A percentile compares a stretch with the other conserved stretches of the same genome.
These are phyloP conservation scores for Hemileia vastatrix DNA, from an alignment of 1,284 basidiomycete species.

Conservation along the genomic window DNA sequence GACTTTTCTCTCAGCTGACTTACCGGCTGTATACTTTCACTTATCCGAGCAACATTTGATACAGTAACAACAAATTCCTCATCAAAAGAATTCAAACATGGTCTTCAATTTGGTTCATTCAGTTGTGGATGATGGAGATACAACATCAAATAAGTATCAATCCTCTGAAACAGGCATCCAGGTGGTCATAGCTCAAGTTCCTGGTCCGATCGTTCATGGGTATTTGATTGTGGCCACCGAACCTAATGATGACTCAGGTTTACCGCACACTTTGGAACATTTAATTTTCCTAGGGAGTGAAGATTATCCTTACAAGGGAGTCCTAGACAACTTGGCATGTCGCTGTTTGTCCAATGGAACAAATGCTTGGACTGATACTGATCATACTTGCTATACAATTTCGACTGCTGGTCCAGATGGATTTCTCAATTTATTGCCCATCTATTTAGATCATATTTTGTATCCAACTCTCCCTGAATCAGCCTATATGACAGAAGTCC, in stretches of 20 bases:
- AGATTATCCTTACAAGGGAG: constrained; percentile 91
- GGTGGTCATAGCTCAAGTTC: too few species aligned
- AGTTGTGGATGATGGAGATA: too few species aligned
- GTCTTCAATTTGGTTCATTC: too few species aligned
- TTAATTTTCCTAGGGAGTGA: constrained; percentile 93
- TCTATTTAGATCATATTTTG: constrained; percentile 92
- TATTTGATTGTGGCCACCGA: constrained; percentile 89
- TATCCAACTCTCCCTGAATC: constrained; percentile 87
- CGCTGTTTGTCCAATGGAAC: constrained; percentile 90
- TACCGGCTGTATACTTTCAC: too few species aligned
- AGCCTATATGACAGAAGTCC: constrained; percentile 86
- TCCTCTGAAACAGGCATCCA: too few species aligned
- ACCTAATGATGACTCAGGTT: constrained; percentile 82
- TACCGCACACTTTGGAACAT: constrained; percentile 90
- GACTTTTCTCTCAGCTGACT: too few species aligned
- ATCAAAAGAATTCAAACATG: too few species aligned
- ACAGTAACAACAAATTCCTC: too few species aligned
- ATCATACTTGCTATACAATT: constrained; percentile 87
- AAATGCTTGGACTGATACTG: constrained; percentile 54
- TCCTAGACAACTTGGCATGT: constrained; percentile 90
- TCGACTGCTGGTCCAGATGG: constrained; percentile 92
- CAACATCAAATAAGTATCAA: too few species aligned
- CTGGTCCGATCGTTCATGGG: constrained; percentile 80
- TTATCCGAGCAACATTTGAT: too few species aligned
- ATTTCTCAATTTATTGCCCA: constrained; percentile 87